Evolutionary conservation across 306 rosid genomes (phyloP).

Genomic region (Citrullus amarus): DNA sequence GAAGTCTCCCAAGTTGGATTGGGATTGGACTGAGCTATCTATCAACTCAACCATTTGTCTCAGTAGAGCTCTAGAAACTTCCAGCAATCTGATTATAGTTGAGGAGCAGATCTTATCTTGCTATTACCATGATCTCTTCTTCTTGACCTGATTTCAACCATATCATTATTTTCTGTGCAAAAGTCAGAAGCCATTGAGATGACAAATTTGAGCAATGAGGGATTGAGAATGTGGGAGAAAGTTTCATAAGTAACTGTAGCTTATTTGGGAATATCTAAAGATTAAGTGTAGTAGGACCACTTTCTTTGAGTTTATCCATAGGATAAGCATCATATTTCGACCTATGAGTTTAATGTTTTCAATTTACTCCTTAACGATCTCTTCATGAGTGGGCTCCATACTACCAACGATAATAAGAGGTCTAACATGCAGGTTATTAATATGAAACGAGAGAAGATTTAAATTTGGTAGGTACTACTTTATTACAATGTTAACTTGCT

Average conservation of each 20-base stretch:
- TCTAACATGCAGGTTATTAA: background rate
- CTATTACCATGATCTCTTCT: background rate
- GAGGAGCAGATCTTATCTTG: background rate
- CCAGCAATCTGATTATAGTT: background rate
- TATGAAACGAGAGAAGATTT: background rate
- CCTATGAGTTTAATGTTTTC: background rate
- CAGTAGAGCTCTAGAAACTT: background rate
- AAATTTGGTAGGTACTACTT: background rate
- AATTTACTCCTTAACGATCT: background rate
- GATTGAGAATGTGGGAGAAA: background rate
- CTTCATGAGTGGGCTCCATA: background rate
- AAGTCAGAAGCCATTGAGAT: background rate
- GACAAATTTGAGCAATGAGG: background rate
- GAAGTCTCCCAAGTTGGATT: background rate
- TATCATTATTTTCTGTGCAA: background rate
- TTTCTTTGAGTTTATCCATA: background rate
- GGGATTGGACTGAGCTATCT: background rate
- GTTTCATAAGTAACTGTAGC: background rate
- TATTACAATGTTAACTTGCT: background rate
- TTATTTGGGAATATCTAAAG: background rate
- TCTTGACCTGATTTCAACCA: background rate
- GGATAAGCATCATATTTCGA: background rate
- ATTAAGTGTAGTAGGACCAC: background rate
- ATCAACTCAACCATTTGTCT: constrained; percentile 8
- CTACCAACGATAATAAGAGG: background rate